These are phyloP conservation scores for Thuidium tamariscinum DNA, from an alignment of 225 moss, liverwort and hornwort species.

Conservation along the genomic window DNA sequence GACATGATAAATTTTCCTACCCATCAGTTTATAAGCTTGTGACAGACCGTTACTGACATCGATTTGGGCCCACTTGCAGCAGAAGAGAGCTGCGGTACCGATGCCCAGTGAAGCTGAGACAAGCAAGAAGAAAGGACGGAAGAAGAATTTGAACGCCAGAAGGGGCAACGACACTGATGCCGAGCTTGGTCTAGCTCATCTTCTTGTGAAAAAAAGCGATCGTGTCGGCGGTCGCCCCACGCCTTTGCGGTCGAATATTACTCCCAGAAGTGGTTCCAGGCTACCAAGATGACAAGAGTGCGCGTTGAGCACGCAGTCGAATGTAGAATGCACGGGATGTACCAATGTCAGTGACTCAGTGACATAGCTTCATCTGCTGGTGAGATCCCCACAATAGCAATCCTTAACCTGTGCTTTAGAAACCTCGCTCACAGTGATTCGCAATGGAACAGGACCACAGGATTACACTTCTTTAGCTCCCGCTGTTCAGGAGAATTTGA, in stretches of 20 bases:
- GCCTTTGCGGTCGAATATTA: not conserved
- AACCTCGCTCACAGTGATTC: not conserved
- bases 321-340: not conserved
- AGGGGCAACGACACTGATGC: not conserved
- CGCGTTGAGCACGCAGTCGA: not conserved
- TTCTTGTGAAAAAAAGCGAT: conserved; percentile 11
- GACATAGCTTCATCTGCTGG: not conserved
- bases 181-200: conserved; percentile 21
- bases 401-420: not conserved
- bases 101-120: conserved; percentile 8
- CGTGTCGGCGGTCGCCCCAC: not conserved
- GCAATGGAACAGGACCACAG: not conserved
- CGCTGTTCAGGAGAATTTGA: not conserved
- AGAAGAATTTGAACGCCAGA: not conserved
- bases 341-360: conserved; percentile 14
- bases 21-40: not conserved
- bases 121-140: conserved; percentile 23
- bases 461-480: not conserved
- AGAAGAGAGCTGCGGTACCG: conserved; percentile 18
- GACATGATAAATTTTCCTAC: too few relatives aligned
- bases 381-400: not conserved
- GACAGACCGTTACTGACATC: not conserved
- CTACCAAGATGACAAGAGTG: conserved; percentile 19
- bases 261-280: conserved; percentile 15
- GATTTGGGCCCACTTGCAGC: not conserved